phyloP scores from a whole-genome alignment of 2,329 filamentous ascomycete species.

The Phaeosphaeria sp. region DNA sequence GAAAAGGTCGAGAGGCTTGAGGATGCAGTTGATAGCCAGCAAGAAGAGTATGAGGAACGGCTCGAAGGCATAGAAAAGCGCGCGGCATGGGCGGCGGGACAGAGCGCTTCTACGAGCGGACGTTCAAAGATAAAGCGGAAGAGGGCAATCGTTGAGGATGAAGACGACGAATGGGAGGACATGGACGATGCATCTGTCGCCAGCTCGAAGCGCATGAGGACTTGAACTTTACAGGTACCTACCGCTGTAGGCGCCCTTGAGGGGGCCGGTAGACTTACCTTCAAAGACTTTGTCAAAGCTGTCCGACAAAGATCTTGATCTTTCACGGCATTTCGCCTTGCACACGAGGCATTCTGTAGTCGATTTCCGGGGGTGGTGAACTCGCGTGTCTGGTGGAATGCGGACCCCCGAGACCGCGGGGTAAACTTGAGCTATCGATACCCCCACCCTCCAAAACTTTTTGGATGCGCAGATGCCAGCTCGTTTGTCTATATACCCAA shows the following conservation, averaged over 20 bases:
- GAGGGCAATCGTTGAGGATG: constrained; percentile 44
- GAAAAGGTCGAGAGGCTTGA: constrained; percentile 77
- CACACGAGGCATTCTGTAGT: neutral
- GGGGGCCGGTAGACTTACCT: neutral
- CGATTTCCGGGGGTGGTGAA: neutral
- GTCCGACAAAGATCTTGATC: neutral
- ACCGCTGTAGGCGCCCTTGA: neutral
- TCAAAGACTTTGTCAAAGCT: neutral
- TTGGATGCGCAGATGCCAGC: constrained; percentile 6
- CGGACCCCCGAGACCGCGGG: neutral
- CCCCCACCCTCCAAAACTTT: constrained; percentile 31
- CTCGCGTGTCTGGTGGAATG: neutral
- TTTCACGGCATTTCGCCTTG: neutral
- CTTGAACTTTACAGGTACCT: constrained; percentile 9
- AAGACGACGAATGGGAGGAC: constrained; percentile 48
- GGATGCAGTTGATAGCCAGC: constrained; percentile 70
- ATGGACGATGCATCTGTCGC: constrained; percentile 35
- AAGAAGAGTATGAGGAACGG: constrained; percentile 74
- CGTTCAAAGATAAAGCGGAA: constrained; percentile 42
- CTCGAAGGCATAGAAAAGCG: constrained; percentile 57
- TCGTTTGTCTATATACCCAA: constrained; percentile 3
- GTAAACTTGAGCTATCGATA: neutral
- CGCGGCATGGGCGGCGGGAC: constrained; percentile 27
- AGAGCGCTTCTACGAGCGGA: constrained; percentile 17
- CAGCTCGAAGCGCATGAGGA: constrained; percentile 36